Base-by-base conservation (phyloP, 495 filamentous ascomycete species). In the Daldinia grandis region DNA sequence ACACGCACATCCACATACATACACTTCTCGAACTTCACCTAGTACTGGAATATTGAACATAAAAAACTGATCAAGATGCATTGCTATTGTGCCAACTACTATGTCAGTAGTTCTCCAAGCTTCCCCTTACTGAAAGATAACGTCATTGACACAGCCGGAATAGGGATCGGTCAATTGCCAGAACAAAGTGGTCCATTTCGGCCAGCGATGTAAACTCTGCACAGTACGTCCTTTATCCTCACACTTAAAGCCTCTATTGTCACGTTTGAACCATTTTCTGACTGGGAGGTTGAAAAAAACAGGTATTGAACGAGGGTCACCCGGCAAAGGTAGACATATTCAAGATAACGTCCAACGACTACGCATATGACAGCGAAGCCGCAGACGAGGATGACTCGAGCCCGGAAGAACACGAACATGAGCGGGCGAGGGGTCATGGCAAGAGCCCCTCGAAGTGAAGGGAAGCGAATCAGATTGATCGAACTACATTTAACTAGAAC, bases 1-100 rank as follows among this genome's bases (percentile, higher is more conserved):
- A n/a, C n/a, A n/a, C n/a, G n/a, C n/a, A n/a, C n/a, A n/a, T n/a
- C n/a, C n/a, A 27, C 21, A 35, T 17, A 56, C 17, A 9, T 17
- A 56, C 9, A 30, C 9, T 30, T 53, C 24, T 53, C 24, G 15
- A 30, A 53, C 24, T 30, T 53, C 49, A n/a, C n/a, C 27, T 3
- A 2, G 15, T 30, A 12, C 5, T 53, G 25, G 15, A 28, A n/a
- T 2, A n/a, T 53, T 6, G 1, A 53, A 30, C 3, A 17, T 3
- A 24, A 35, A 31, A 35, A 35, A 24, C 14, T 21, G 27, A 57
- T 59, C 19, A 81, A 73, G 28, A 82, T 81, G 76, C 61, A 72
- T 70, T 86, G 80, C 76, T 86, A 86, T 38, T 86, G 84, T 64
- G 80, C 84, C 28, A 86, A 85, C 69, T 86, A 84, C 75, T 86